Evolutionary conservation across 306 rosid species (phyloP), one percentile per base, ranked within the genome.

Genomic region (Pachyrhizus erosus): DNA sequence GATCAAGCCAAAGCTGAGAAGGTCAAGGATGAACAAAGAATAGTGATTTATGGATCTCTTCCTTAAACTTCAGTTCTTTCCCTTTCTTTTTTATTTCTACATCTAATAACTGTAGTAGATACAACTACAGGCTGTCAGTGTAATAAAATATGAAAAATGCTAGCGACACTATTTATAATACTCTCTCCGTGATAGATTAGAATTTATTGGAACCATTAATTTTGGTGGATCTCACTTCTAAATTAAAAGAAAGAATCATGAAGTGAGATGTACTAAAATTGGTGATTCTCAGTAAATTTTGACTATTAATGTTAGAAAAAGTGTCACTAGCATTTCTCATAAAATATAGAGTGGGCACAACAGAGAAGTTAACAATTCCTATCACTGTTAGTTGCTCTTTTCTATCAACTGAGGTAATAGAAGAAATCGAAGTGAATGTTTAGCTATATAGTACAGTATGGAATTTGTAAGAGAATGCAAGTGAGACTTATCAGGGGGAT

Each of bases 81-180:
- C 46, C 23, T 24, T 26, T 18, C 9, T 39, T 64, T 21, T 65
- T 57, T 39, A 13, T 42, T 55, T 60, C 43, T 73, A 9, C 5
- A 49, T 26, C 70, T 62, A 78, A 83, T 62, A 78, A 83, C 43
- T 73, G 72, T 26, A 29, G 66, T 33, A 72, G n/a, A 64, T 51
- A 52, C 51, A 78, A 64, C 48, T 79, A 70, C 62, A 39, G 12
- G 55, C 37, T 79, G 70, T 6, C 57, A 71, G 54, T 34, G 26
- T 48, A 10, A 46, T 23, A 51, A 57, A n/a, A n/a, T n/a, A n/a
- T n/a, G n/a, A n/a, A n/a, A n/a, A n/a, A n/a, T n/a, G n/a, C n/a
- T n/a, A n/a, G n/a, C n/a, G n/a, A n/a, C n/a, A n/a, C n/a, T n/a
- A n/a, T n/a, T n/a, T n/a, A n/a, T n/a, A n/a, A n/a, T n/a, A n/a